Conservation (phyloP, 768 basidiomycete species). For the Trichaptum fuscoviolaceum region DNA sequence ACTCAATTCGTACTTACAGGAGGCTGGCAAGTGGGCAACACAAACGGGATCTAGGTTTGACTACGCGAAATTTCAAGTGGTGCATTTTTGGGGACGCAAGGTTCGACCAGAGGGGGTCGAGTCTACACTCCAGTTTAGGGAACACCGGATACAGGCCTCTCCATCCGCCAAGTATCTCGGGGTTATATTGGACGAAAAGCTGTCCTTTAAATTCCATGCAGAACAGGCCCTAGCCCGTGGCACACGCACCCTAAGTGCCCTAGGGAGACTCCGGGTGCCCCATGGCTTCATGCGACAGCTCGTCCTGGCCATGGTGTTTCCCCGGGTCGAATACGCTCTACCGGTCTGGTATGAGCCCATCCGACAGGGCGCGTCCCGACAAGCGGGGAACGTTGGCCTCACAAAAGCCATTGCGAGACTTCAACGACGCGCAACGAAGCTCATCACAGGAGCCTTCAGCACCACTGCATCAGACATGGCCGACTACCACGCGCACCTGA, state of each 20-base stretch:
- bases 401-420: constrained; percentile 4
- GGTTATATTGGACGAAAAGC: too few relatives aligned
- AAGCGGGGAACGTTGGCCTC: neutral
- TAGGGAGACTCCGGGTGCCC: too few relatives aligned
- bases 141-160: constrained; percentile 3
- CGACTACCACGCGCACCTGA: constrained; percentile 8
- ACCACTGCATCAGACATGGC: constrained; percentile 12
- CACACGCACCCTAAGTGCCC: constrained; percentile 9
- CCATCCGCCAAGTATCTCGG: constrained; percentile 28
- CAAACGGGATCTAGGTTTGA: neutral
- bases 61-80: constrained; percentile 12
- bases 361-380: rapidly evolving
- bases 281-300: too few relatives aligned
- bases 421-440: constrained; percentile 16
- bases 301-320: too few relatives aligned
- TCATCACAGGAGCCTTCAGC: constrained; percentile 17
- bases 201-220: too few relatives aligned
- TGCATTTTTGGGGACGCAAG: constrained; percentile 6
- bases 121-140: too few relatives aligned
- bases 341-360: too few relatives aligned
- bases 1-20: too few relatives aligned
- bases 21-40: too few relatives aligned
- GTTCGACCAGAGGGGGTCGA: too few relatives aligned
- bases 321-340: too few relatives aligned
- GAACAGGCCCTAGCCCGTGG: too few relatives aligned